phyloP scores from a whole-genome alignment of 805 yeast species.

The Lachancea nothofagi region DNA sequence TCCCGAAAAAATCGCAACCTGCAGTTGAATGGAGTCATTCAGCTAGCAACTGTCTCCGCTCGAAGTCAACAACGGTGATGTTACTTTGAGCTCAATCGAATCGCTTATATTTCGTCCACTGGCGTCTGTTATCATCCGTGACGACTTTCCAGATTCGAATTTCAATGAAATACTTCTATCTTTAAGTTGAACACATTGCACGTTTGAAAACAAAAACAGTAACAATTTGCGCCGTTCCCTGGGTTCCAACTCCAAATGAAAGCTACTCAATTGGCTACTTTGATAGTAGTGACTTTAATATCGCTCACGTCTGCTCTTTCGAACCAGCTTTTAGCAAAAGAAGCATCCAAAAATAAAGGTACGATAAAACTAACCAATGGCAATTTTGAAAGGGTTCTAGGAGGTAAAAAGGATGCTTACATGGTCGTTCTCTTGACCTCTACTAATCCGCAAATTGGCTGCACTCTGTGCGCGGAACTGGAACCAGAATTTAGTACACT shows the following conservation, averaged over 20 bases:
- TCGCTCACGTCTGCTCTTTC: constrained; percentile 14
- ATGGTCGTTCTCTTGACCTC: constrained; percentile 72
- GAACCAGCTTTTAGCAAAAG: constrained; percentile 24
- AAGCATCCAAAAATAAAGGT: constrained; percentile 31
- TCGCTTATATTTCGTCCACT: too few species aligned
- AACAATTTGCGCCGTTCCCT: too few species aligned
- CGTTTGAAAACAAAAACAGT: too few species aligned
- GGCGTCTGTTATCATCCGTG: too few species aligned
- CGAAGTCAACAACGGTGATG: too few species aligned
- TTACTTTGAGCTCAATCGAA: too few species aligned
- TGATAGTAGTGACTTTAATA: constrained; percentile 3
- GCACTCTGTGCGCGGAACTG: constrained; percentile 65
- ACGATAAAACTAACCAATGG: constrained; percentile 50
- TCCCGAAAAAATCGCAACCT: too few species aligned
- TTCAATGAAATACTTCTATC: too few species aligned
- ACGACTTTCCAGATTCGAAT: too few species aligned
- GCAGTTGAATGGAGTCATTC: too few species aligned
- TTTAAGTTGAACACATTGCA: too few species aligned
- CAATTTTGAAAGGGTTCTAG: constrained; percentile 51
- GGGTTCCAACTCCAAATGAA: constrained; percentile 2
- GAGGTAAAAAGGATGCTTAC: constrained; percentile 63
- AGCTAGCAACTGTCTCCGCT: too few species aligned
- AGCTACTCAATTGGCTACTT: constrained; percentile 2
- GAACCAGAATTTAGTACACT: constrained; percentile 58
- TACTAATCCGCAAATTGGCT: constrained; percentile 63